phyloP scores from a whole-genome alignment of 306 rosid genomes.

The Pyrus betulifolia region DNA sequence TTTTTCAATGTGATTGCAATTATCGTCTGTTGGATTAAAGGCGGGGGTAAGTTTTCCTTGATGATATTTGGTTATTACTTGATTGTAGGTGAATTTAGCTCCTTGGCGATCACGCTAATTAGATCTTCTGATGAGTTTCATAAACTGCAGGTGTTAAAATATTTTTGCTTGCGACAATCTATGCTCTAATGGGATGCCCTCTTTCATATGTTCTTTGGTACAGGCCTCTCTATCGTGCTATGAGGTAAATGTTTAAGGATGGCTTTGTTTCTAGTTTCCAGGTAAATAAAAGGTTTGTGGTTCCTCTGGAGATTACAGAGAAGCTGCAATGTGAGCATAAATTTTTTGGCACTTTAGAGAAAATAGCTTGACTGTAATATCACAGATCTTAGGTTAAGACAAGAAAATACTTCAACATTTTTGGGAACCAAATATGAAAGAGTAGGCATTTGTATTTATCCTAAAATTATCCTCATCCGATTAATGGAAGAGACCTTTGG shows the following conservation, averaged over 20 bases:
- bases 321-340: background rate
- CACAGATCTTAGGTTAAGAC: background rate
- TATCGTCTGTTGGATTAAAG: constrained; percentile 72
- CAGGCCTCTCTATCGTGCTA: constrained; percentile 94
- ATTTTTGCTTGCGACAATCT: constrained; percentile 92
- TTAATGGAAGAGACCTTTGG: background rate
- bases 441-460: background rate
- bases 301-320: background rate
- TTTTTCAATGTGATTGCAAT: constrained; percentile 77
- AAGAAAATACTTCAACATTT: background rate
- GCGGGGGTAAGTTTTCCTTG: constrained; percentile 60
- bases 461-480: background rate
- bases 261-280: background rate
- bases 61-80: background rate
- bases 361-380: background rate
- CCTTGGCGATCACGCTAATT: constrained; percentile 14
- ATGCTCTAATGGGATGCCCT: constrained; percentile 82
- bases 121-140: constrained; percentile 18
- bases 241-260: constrained; percentile 47
- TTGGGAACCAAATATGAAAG: background rate
- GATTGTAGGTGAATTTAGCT: background rate
- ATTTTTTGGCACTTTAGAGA: background rate
- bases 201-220: constrained; percentile 95
- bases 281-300: background rate
- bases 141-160: constrained; percentile 69